These are phyloP conservation scores for Epicoccum nigrum DNA, from an alignment of 2,329 filamentous ascomycete species.

Conservation along the genomic window DNA sequence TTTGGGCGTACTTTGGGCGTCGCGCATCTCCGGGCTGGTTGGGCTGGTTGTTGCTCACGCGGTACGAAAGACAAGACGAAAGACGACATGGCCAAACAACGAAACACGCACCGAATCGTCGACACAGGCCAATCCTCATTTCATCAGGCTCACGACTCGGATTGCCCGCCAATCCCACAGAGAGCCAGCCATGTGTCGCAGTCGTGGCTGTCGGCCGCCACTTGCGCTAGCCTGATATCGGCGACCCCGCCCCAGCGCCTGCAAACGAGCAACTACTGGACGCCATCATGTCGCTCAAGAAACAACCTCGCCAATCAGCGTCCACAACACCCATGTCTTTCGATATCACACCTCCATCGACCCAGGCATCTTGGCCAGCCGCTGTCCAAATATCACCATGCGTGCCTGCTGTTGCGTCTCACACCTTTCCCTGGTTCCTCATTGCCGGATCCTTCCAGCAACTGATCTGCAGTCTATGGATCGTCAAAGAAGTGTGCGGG, in stretches of 20 bases:
- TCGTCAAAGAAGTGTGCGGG: slow-evolving; percentile 12
- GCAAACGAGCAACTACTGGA: slow-evolving; percentile 38
- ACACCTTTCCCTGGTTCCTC: slow-evolving; percentile 30
- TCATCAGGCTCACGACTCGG: neutral
- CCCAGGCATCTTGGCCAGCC: slow-evolving; percentile 18
- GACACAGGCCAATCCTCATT: neutral
- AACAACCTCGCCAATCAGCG: slow-evolving; percentile 41
- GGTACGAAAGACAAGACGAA: too few species aligned
- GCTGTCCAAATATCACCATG: slow-evolving; percentile 32
- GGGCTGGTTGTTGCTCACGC: too few species aligned
- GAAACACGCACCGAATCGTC: neutral
- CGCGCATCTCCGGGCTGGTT: slow-evolving; percentile 4
- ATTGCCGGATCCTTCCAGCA: slow-evolving; percentile 22
- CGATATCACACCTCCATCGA: slow-evolving; percentile 19
- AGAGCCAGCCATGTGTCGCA: slow-evolving; percentile 8
- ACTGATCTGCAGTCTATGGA: slow-evolving; percentile 19
- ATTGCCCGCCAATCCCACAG: neutral
- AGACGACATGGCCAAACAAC: neutral
- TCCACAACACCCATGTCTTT: slow-evolving; percentile 29
- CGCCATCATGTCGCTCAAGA: slow-evolving; percentile 32
- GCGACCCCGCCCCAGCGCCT: slow-evolving; percentile 44
- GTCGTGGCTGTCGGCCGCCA: slow-evolving; percentile 13
- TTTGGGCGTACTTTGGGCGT: slow-evolving; percentile 13
- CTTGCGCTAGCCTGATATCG: slow-evolving; percentile 10
- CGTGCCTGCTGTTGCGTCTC: slow-evolving; percentile 33